phyloP scores from a whole-genome alignment of 1,284 basidiomycete species.

The Meripilus lineatus region DNA sequence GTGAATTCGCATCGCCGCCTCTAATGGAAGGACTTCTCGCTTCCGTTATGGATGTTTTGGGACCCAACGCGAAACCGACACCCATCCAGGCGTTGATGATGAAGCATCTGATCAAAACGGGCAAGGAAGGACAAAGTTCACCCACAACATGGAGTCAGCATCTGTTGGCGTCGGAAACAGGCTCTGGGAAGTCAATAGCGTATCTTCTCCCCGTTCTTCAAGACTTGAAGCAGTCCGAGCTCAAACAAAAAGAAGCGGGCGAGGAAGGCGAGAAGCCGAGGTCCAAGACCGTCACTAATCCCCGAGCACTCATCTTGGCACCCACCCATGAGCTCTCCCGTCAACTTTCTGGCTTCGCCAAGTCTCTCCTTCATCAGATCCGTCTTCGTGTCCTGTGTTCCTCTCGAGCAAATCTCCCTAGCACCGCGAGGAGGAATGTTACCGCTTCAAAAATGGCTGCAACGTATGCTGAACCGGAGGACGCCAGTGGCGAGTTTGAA shows the following conservation, averaged over 20 bases:
- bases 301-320: conserved; percentile 75
- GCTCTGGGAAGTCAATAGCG: conserved; percentile 87
- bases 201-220: conserved; percentile 83
- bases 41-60: conserved; percentile 52
- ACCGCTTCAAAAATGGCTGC: conserved; percentile 47
- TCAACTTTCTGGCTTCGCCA: conserved; percentile 72
- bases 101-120: conserved; percentile 43
- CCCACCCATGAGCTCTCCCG: conserved; percentile 86
- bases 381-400: conserved; percentile 74
- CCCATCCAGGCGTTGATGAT: conserved; percentile 73
- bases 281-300: conserved; percentile 39
- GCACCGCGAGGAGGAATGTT: conserved; percentile 27
- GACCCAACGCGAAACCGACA: conserved; percentile 52
- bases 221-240: conserved; percentile 62
- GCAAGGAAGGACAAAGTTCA: conserved; percentile 10
- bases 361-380: conserved; percentile 65
- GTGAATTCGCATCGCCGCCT: conserved; percentile 59
- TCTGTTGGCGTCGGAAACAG: conserved; percentile 82
- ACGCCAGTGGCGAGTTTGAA: conserved; percentile 26
- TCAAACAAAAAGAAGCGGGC: conserved; percentile 4
- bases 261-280: conserved; percentile 2
- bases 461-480: conserved; percentile 15
- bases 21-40: conserved; percentile 57
- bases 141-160: conserved; percentile 43
- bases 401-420: conserved; percentile 54